Evolutionary conservation across 1,284 basidiomycete species (phyloP).

Genomic region (Cryptococcus wingfieldii): DNA sequence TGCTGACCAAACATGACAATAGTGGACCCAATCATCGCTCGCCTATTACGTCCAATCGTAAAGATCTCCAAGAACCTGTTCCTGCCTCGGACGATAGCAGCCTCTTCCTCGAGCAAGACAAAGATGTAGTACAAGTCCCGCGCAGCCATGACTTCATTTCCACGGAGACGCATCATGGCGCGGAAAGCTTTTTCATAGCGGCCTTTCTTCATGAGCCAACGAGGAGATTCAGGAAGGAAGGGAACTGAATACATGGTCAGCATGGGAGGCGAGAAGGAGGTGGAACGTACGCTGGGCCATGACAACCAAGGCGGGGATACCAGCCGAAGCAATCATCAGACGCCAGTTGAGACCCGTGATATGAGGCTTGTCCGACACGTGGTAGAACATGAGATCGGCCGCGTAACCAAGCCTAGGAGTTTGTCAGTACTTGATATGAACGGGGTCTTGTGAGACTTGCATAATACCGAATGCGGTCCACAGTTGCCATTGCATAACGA

Average conservation of each 20-base stretch:
- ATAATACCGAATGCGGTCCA: conserved; percentile 52
- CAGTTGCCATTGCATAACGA: conserved; percentile 50
- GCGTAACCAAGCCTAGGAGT: conserved; percentile 19
- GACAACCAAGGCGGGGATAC: conserved; percentile 1
- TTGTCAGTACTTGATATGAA: background rate
- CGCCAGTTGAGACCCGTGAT: conserved; percentile 47
- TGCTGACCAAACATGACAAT: conserved; percentile 58
- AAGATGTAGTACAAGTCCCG: conserved; percentile 56
- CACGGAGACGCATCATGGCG: conserved; percentile 62
- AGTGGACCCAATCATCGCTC: conserved; percentile 64
- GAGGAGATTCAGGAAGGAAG: conserved; percentile 59
- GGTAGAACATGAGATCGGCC: conserved; percentile 6
- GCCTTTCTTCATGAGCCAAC: conserved; percentile 69
- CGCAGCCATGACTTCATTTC: conserved; percentile 68
- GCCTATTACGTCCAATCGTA: conserved; percentile 60
- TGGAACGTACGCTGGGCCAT: background rate
- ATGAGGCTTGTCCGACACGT: conserved; percentile 16
- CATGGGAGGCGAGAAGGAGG: conserved; percentile 42
- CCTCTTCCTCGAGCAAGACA: conserved; percentile 47
- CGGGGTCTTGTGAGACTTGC: background rate
- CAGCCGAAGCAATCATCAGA: conserved; percentile 48
- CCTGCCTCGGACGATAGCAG: background rate
- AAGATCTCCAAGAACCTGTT: conserved; percentile 59
- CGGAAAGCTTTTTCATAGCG: conserved; percentile 62
- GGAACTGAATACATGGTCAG: conserved; percentile 45